Evolutionary conservation across 805 yeast genomes (phyloP).

Genomic region (Schwanniomyces yamadae): DNA sequence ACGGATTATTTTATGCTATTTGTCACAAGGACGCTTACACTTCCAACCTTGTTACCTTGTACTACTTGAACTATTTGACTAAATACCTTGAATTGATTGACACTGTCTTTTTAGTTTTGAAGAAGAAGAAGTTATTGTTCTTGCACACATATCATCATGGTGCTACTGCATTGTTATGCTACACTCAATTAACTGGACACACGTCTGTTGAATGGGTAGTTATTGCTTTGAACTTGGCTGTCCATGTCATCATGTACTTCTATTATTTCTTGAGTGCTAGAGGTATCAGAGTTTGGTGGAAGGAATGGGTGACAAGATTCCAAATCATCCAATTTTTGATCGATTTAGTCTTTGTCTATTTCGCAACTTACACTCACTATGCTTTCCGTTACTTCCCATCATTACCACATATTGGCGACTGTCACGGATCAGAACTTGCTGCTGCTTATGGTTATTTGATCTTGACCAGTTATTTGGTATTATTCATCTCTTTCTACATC

Average conservation of each 20-base stretch:
- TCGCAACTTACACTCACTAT: constrained; percentile 89
- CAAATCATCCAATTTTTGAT: constrained; percentile 91
- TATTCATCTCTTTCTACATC: constrained; percentile 91
- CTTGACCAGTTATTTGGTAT: constrained; percentile 80
- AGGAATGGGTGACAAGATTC: constrained; percentile 96
- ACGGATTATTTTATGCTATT: constrained; percentile 83
- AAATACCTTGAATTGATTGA: constrained; percentile 88
- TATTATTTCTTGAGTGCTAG: constrained; percentile 91
- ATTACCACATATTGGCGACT: constrained; percentile 74
- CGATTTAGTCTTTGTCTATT: constrained; percentile 88
- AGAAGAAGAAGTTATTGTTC: constrained; percentile 87
- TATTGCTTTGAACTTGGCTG: constrained; percentile 81
- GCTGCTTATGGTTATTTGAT: constrained; percentile 89
- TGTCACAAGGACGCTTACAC: constrained; percentile 81
- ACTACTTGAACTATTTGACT: constrained; percentile 88
- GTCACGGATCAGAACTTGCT: constrained; percentile 91
- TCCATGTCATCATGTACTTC: constrained; percentile 97
- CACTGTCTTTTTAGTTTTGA: constrained; percentile 86
- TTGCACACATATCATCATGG: constrained; percentile 98
- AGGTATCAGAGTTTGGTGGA: constrained; percentile 98
- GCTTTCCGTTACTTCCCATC: constrained; percentile 61
- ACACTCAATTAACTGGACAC: constrained; percentile 85
- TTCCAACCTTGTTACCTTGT: constrained; percentile 74
- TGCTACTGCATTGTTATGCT: constrained; percentile 93
- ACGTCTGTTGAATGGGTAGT: constrained; percentile 97